Evolutionary conservation across 148 eudicot species (phyloP), one percentile per base, ranked within the genome.

Genomic region (Camellia lanceoleosa): DNA sequence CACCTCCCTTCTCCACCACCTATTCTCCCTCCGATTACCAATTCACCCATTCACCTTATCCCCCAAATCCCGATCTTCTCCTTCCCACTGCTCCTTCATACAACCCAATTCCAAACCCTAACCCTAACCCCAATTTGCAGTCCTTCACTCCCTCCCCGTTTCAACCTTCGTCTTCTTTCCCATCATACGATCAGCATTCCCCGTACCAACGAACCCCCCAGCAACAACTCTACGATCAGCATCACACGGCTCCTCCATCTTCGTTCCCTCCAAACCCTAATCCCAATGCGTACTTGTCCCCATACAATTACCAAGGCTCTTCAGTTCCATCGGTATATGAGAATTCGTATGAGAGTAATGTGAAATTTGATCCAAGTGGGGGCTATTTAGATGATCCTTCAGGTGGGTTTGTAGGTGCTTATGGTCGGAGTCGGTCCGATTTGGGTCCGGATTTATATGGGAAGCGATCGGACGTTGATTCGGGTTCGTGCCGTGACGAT

Each of bases 1-100:
- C 98, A 7, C 98, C 98, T 0, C 97, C 98, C 2, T 91, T 78
- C 84, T 63, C 90, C 81, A 23, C 78, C 44, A 74, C 19, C 5
- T 76, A 86, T 74, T 15, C 87, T 12, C 47, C 90, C 18, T 19
- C 87, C 65, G 68, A 84, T 75, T 47, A 85, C 67, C 38, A 0
- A 30, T 30, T 30, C 38, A 30, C 38, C 38, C 38, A 30, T 30
- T 11, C 92, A 7, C 41, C 87, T 13, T 83, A 87, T 55, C 73
- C 86, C 69, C 67, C 83, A 61, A 80, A 68, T 63, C 79, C 88
- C 81, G 88, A 87, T 87, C 84, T 85, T 13, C 16, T 74, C 62
- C 75, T 79, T 56, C 80, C 83, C 58, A 77, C 84, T 0, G 87
- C 90, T 16, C 90, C 90, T 41, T 70, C 87, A 0, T 71, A 72